phyloP scores from a whole-genome alignment of 345 rosid genomes.

The Abelmoschus esculentus region DNA sequence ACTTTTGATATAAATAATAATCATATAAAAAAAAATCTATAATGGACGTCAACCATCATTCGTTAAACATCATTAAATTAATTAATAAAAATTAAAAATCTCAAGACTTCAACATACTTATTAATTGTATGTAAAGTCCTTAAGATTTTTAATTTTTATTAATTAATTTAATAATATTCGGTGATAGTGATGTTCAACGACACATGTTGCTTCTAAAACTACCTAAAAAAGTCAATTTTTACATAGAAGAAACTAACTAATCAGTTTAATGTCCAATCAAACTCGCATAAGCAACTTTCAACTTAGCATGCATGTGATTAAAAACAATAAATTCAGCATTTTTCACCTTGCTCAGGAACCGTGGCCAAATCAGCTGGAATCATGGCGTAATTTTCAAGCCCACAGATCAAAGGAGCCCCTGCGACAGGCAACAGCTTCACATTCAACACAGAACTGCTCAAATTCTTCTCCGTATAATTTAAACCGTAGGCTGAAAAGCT shows the following conservation, averaged over 20 bases:
- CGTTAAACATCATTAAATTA: too few relatives aligned
- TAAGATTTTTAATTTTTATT: too few relatives aligned
- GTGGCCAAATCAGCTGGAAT: conserved; percentile 80
- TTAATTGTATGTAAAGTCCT: too few relatives aligned
- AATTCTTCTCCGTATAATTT: conserved; percentile 47
- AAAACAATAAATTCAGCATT: background rate
- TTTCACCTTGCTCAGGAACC: conserved; percentile 71
- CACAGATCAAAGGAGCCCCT: conserved; percentile 65
- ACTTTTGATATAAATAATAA: background rate
- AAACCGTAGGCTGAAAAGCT: conserved; percentile 53
- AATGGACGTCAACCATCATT: too few relatives aligned
- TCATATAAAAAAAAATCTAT: background rate
- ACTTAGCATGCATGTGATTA: background rate
- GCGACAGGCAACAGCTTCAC: conserved; percentile 50
- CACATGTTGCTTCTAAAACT: background rate
- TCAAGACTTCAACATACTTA: too few relatives aligned
- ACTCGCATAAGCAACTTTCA: background rate
- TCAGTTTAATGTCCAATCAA: background rate
- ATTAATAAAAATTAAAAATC: too few relatives aligned
- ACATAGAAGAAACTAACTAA: background rate
- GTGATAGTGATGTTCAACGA: too few relatives aligned
- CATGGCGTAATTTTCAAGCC: conserved; percentile 89
- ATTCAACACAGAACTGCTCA: conserved; percentile 46
- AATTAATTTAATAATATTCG: too few relatives aligned
- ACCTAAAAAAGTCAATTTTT: background rate